These are phyloP conservation scores for Kuraishia capsulata DNA, from an alignment of 805 yeast genomes.

Conservation along the genomic window DNA sequence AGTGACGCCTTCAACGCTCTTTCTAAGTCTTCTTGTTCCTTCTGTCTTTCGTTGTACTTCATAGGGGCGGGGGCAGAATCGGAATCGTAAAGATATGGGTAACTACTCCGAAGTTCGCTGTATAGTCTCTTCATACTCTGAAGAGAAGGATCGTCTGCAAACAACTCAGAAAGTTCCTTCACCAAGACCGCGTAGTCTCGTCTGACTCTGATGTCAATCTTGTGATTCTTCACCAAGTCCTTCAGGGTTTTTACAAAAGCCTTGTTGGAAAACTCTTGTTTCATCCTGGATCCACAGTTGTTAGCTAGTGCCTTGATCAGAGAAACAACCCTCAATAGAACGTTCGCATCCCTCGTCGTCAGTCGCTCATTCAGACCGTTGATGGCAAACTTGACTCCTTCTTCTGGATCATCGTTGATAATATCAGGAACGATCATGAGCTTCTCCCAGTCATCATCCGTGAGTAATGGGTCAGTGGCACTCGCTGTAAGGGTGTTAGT, in stretches of 20 bases:
- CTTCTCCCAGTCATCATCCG: conserved; percentile 60
- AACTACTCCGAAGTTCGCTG: conserved; percentile 32
- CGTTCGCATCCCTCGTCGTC: conserved; percentile 50
- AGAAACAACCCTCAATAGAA: conserved; percentile 48
- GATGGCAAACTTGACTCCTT: conserved; percentile 38
- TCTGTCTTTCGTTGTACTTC: conserved; percentile 37
- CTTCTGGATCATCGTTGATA: conserved; percentile 53
- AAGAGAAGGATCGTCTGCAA: conserved; percentile 69
- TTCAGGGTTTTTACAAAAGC: conserved; percentile 38
- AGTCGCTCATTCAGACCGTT: conserved; percentile 38
- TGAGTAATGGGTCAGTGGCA: conserved; percentile 58
- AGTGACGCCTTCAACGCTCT: conserved; percentile 69
- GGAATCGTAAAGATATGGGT: conserved; percentile 21
- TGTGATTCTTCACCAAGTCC: conserved; percentile 40
- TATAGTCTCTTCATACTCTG: conserved; percentile 59
- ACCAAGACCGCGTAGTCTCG: conserved; percentile 56
- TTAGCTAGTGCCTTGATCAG: conserved; percentile 56
- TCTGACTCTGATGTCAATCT: conserved; percentile 62
- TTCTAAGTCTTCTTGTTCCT: conserved; percentile 76
- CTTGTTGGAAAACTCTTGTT: conserved; percentile 51
- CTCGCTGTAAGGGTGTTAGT: conserved; percentile 18
- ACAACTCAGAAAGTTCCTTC: conserved; percentile 54
- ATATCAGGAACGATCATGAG: conserved; percentile 60
- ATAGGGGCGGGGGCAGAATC: conserved; percentile 48
- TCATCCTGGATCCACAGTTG: conserved; percentile 67